phyloP scores from a whole-genome alignment of 208 protist species.

The Trypanosoma melophagium region DNA sequence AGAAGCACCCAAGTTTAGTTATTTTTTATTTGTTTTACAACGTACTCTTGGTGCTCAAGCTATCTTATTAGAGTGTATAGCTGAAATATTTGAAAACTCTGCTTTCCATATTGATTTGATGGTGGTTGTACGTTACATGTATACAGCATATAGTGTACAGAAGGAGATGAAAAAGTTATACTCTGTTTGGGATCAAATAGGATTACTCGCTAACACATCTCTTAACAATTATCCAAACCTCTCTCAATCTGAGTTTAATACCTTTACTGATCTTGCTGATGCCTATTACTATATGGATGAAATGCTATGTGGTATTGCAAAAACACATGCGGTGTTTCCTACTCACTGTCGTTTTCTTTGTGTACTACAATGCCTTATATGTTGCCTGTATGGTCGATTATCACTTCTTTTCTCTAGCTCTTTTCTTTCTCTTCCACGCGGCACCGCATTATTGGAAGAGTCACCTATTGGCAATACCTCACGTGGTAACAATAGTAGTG shows the following conservation, averaged over 20 bases:
- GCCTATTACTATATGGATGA: constrained; percentile 33
- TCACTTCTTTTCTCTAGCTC: constrained; percentile 66
- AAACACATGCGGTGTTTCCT: constrained; percentile 11
- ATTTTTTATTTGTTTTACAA: constrained; percentile 69
- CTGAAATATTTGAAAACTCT: constrained; percentile 65
- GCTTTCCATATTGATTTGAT: constrained; percentile 55
- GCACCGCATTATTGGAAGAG: constrained; percentile 11
- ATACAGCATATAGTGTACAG: constrained; percentile 38
- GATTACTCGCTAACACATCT: constrained; percentile 36
- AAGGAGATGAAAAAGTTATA: constrained; percentile 53
- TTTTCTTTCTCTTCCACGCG: constrained; percentile 20
- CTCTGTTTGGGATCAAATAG: constrained; percentile 40
- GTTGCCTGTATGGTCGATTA: constrained; percentile 57
- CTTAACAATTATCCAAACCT: constrained; percentile 28
- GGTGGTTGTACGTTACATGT: constrained; percentile 52
- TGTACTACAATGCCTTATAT: constrained; percentile 61
- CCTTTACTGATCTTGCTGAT: constrained; percentile 30
- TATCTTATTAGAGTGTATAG: constrained; percentile 52
- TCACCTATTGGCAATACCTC: too few species aligned
- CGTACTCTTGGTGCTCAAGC: constrained; percentile 43
- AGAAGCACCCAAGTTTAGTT: constrained; percentile 47
- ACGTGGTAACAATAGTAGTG: too few species aligned
- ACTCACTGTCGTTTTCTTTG: constrained; percentile 66
- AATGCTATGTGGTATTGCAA: not conserved
- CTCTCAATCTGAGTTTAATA: constrained; percentile 19